Percentiles rank a stretch among this genome's conserved stretches.
phyloP scores from a whole-genome alignment of 257 asterid genomes.

The Solanum stenotomum region DNA sequence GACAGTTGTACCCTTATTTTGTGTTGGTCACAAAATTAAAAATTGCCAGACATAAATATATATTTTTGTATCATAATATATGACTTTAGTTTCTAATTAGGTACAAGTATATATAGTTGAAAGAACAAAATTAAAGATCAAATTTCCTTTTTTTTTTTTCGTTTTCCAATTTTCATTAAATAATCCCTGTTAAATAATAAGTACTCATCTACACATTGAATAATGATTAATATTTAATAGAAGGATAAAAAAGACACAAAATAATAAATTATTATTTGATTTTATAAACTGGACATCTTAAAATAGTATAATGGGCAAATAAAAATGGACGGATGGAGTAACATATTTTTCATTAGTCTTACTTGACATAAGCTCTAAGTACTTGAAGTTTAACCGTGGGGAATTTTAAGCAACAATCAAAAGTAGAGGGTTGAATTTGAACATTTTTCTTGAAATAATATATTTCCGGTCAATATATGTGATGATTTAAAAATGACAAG shows the following conservation, averaged over 20 bases:
- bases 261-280: too few relatives aligned
- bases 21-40: too few relatives aligned
- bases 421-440: not conserved
- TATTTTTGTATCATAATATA: not conserved
- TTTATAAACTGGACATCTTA: too few relatives aligned
- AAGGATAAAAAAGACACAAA: too few relatives aligned
- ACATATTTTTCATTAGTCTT: not conserved
- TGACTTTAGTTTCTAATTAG: too few relatives aligned
- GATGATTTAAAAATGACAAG: not conserved
- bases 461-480: not conserved
- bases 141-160: not conserved
- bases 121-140: too few relatives aligned
- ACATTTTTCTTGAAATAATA: not conserved
- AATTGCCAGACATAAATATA: too few relatives aligned
- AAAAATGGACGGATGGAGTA: rapidly evolving
- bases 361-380: not conserved
- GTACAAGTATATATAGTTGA: not conserved
- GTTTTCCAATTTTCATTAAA: not conserved
- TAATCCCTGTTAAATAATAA: too few relatives aligned
- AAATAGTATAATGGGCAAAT: too few relatives aligned
- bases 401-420: not conserved
- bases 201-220: too few relatives aligned
- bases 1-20: not conserved
- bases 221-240: too few relatives aligned
- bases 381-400: not conserved